Conservation (phyloP, 2,329 filamentous ascomycete species). For the Nemania sp. region DNA sequence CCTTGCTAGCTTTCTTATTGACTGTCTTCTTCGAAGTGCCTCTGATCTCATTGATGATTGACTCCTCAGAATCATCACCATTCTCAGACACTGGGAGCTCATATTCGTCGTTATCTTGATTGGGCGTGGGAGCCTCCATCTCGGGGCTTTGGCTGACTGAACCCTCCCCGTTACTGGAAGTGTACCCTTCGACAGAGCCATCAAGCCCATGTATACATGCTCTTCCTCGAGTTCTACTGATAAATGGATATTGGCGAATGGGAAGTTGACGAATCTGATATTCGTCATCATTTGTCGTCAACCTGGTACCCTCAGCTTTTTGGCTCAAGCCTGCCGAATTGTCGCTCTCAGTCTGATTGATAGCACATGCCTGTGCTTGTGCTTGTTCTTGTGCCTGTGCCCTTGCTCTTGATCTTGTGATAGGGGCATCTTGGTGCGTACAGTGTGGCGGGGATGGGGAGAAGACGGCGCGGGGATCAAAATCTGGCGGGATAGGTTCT, state of each 20-base stretch:
- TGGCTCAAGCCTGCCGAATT: not conserved
- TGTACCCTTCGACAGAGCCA: conserved; percentile 7
- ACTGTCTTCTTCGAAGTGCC: not conserved
- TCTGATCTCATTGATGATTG: not conserved
- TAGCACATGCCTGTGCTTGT: not conserved
- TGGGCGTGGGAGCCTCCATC: not conserved
- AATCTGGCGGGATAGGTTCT: conserved; percentile 17
- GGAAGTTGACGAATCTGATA: not conserved
- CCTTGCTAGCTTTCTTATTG: conserved; percentile 6
- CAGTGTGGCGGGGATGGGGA: conserved; percentile 2
- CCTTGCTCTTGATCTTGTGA: conserved; percentile 13
- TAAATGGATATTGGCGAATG: not conserved
- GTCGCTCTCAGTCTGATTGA: not conserved
- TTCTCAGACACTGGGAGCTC: conserved; percentile 16
- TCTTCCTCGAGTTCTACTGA: not conserved
- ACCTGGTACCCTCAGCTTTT: not conserved
- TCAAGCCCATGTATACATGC: conserved; percentile 4
- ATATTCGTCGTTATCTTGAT: conserved; percentile 14
- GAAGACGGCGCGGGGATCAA: not conserved
- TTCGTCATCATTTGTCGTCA: not conserved
- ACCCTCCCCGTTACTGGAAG: not conserved
- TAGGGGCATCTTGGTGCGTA: not conserved
- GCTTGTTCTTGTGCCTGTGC: not conserved
- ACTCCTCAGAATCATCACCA: conserved; percentile 3
- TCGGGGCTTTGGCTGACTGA: not conserved